Evolutionary conservation across 164 flowering plant species (phyloP), one percentile per base, ranked within the genome.

Genomic region (Vitis rupestris): DNA sequence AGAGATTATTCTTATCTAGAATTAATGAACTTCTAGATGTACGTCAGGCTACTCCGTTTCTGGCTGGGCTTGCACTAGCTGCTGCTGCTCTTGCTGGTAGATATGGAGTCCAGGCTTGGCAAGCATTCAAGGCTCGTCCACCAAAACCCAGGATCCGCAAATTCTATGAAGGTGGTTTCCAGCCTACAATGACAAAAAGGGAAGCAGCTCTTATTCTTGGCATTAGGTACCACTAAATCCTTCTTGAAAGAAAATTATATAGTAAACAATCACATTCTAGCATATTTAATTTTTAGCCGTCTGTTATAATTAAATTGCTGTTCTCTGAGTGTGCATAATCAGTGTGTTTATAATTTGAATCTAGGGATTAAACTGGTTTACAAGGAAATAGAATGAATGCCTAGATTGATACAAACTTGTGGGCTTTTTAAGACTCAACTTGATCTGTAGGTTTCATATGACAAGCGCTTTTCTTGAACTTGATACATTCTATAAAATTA

Each of bases 141-240:
- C 81, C 77, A 50, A 72, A 56, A 52, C 69, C 78, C 27, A 77
- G 31, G 55, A 0, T 79, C 1, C 86, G 79, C n/a, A 83, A 65
- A 63, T 83, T 80, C 27, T 83, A 83, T 68, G 83, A 81, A 1
- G 83, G 83, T 67, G 86, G 86, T 64, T 82, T 80, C 71, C 80
- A 80, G 61, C 71, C 78, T 29, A 72, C 70, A 9, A 83, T 83
- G 86, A 83, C 86, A 10, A 80, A 37, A 19, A 71, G 82, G 64
- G 86, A 83, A 73, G 86, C 86, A 0, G 83, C 83, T 64, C 80
- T 76, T 14, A 83, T 83, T 52, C 86, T 83, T 56, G 86, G 86
- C 17, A 10, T 83, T 17, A 80, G 84, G 84, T 82, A 66, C 19
- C 17, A 65, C 14, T 14, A 27, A 7, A 15, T 54, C 11, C 29